Evolutionary conservation across 2,329 filamentous ascomycete genomes (phyloP), one percentile per base, ranked within the genome.

Genomic region (Daldinia sp.): DNA sequence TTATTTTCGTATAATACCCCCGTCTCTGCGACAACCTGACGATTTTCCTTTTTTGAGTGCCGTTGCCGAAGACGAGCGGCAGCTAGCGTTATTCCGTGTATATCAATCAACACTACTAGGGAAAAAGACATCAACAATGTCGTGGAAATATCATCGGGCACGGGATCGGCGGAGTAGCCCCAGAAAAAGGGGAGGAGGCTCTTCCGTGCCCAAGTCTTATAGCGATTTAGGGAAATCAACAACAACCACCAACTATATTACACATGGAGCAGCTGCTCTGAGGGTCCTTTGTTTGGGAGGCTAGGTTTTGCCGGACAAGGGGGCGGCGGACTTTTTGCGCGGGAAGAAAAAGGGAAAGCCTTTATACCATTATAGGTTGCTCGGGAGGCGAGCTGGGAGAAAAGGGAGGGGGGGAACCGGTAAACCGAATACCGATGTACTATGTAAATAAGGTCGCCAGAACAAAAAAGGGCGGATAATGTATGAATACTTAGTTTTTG

Each of bases 371-470:
- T 57, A 54, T 37, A 48, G 55, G 51, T 33, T 33, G 42, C 56
- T 59, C 13, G 54, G 54, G 23, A 51, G 42, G 54, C 26, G 44
- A 58, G 67, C 61, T 63, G 39, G 55, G 23, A 13, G 35, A 15
- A 12, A 12, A 12, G 12, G 33, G 2, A 12, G 33, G 35, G 35
- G 35, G 35, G 35, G 3, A 15, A 46, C 53, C 55, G 61, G 63
- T 60, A 62, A 63, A 62, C n/a, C 39, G 46, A 33, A 54, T 66
- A 68, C 60, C 65, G 58, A 51, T 70, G 69, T 73, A 70, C 66
- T 69, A 65, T 73, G 70, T 72, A 72, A 69, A 72, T 73, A 73
- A 46, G 58, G 61, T 64, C 46, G 58, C 59, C 53, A 60, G n/a
- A 39, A 39, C 55, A 35, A 50, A 35, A 54, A 33, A 51, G 46